Evolutionary conservation across 2,329 filamentous ascomycete species (phyloP).

Genomic region (Tolypocladium nubicola): DNA sequence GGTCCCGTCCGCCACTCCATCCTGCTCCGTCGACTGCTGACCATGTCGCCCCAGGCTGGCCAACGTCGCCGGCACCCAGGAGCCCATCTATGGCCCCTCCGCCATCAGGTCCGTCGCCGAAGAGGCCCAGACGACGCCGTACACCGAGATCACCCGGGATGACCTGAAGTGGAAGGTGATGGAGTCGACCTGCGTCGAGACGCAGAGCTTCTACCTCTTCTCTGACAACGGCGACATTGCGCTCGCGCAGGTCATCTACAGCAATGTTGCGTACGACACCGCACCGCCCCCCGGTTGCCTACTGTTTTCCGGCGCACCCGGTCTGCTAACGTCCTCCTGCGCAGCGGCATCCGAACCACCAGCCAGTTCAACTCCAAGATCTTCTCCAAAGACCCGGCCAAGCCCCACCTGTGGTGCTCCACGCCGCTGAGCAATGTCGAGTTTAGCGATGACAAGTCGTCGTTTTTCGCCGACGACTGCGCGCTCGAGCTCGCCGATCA

Average conservation of each 20-base stretch:
- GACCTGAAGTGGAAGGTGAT: slow-evolving; percentile 75
- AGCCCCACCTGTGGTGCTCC: slow-evolving; percentile 73
- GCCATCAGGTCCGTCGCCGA: slow-evolving; percentile 79
- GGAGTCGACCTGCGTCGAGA: slow-evolving; percentile 85
- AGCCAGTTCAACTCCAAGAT: slow-evolving; percentile 93
- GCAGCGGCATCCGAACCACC: slow-evolving; percentile 78
- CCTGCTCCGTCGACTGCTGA: slow-evolving; percentile 5
- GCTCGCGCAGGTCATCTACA: slow-evolving; percentile 90
- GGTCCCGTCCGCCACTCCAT: slow-evolving; percentile 3
- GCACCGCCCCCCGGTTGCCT: neutral
- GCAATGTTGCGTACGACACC: slow-evolving; percentile 73
- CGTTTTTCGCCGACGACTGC: slow-evolving; percentile 78
- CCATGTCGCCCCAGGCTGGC: slow-evolving; percentile 38
- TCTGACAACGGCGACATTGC: slow-evolving; percentile 66
- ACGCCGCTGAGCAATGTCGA: slow-evolving; percentile 68
- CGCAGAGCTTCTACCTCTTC: slow-evolving; percentile 86
- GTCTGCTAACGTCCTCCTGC: slow-evolving; percentile 12
- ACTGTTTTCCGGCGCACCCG: neutral
- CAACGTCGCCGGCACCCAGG: slow-evolving; percentile 87
- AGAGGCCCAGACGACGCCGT: slow-evolving; percentile 68
- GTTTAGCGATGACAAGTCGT: slow-evolving; percentile 74
- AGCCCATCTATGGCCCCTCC: slow-evolving; percentile 86
- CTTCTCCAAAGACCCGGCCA: slow-evolving; percentile 64
- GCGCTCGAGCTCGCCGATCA: slow-evolving; percentile 80
- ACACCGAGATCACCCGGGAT: slow-evolving; percentile 66